Percentiles rank a stretch among this genome's conserved stretches.
Evolutionary conservation across 495 filamentous ascomycete species (phyloP).

Genomic region (Penicillium subrubescens): DNA sequence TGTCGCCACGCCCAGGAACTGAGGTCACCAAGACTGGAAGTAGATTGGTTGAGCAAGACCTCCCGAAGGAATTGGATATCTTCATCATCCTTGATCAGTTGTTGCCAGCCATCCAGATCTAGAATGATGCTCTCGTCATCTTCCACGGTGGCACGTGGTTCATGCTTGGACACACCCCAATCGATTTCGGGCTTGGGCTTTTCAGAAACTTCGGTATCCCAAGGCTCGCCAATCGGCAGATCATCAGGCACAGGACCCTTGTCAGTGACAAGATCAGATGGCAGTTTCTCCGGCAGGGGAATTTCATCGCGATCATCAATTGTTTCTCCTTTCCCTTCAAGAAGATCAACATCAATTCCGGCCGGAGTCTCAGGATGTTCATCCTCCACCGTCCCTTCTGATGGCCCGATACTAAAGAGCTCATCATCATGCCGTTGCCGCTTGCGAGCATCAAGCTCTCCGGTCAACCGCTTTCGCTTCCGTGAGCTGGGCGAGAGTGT

Average conservation of each 20-base stretch:
- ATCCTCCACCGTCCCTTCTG: slow-evolving; percentile 11
- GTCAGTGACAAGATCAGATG: not conserved
- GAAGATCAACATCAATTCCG: slow-evolving; percentile 3
- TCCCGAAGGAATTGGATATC: slow-evolving; percentile 63
- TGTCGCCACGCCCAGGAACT: slow-evolving; percentile 87
- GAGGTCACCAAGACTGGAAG: slow-evolving; percentile 63
- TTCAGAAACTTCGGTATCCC: slow-evolving; percentile 21
- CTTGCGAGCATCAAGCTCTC: slow-evolving; percentile 65
- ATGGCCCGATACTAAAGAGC: slow-evolving; percentile 59
- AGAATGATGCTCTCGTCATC: slow-evolving; percentile 68
- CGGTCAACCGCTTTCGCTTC: slow-evolving; percentile 70
- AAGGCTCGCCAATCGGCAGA: slow-evolving; percentile 33
- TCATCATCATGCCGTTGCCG: slow-evolving; percentile 77
- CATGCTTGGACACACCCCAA: slow-evolving; percentile 62
- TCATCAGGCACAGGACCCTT: slow-evolving; percentile 11
- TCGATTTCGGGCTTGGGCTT: slow-evolving; percentile 50
- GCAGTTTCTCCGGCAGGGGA: slow-evolving; percentile 4
- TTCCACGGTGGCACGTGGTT: slow-evolving; percentile 65
- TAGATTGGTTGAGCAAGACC: slow-evolving; percentile 47
- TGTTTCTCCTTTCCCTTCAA: slow-evolving; percentile 1
- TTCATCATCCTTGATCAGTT: slow-evolving; percentile 77
- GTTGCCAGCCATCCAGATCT: slow-evolving; percentile 78
- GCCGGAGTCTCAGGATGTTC: slow-evolving; percentile 3
- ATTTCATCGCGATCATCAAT: slow-evolving; percentile 7
- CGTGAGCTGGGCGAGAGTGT: slow-evolving; percentile 51